These are phyloP conservation scores for Xenoacremonium recifei DNA, from an alignment of 2,329 filamentous ascomycete genomes.

Conservation along the genomic window DNA sequence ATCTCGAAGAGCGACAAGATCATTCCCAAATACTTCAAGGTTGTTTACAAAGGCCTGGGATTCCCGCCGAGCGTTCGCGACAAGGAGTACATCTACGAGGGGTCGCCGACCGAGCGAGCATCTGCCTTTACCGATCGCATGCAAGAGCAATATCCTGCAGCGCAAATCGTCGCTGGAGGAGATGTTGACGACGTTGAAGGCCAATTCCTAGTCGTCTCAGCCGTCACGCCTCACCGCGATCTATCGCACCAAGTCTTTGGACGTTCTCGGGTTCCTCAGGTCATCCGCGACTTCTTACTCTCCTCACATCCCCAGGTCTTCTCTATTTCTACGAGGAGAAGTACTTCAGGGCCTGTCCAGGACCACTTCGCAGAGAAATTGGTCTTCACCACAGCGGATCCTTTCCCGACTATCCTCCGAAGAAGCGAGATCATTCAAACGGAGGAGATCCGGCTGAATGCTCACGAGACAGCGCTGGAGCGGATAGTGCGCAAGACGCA, in stretches of 20 bases:
- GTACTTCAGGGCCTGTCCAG: conserved; percentile 64
- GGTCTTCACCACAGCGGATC: conserved; percentile 77
- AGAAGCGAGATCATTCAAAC: conserved; percentile 78
- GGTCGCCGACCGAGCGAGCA: conserved; percentile 71
- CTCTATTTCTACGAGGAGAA: conserved; percentile 71
- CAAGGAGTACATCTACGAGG: conserved; percentile 92
- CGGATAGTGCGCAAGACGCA: conserved; percentile 87
- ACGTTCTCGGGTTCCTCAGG: conserved; percentile 77
- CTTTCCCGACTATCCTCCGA: conserved; percentile 87
- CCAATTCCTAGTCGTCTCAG: conserved; percentile 81
- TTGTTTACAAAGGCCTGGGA: conserved; percentile 84
- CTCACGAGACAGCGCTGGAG: conserved; percentile 86
- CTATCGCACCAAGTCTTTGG: conserved; percentile 82
- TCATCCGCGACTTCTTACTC: conserved; percentile 83
- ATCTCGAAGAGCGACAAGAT: conserved; percentile 79
- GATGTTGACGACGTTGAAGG: conserved; percentile 80
- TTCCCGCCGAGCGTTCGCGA: conserved; percentile 80
- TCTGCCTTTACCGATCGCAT: conserved; percentile 85
- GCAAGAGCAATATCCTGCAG: conserved; percentile 84
- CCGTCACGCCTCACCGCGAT: conserved; percentile 80
- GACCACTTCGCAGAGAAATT: conserved; percentile 82
- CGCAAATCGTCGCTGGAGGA: conserved; percentile 72
- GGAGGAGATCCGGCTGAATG: conserved; percentile 64
- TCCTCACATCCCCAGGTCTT: conserved; percentile 76
- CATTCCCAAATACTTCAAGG: conserved; percentile 85